These are phyloP conservation scores for Alternaria dauci DNA, from an alignment of 2,329 filamentous ascomycete genomes.

Conservation along the genomic window DNA sequence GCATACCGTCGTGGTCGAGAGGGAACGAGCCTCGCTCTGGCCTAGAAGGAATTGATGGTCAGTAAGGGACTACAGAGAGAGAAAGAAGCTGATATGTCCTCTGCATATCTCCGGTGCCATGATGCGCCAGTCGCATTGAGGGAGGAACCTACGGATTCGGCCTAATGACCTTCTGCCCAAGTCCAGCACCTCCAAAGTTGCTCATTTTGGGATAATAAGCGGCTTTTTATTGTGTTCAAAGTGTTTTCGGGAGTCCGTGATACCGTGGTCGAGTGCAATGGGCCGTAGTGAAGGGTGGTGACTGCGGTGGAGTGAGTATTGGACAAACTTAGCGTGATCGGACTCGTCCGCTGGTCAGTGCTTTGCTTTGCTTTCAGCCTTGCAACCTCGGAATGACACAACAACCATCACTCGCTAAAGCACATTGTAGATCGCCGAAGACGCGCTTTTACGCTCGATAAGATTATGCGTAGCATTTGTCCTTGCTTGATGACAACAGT, in stretches of 20 bases:
- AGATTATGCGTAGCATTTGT: rapidly evolving
- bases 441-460: rapidly evolving
- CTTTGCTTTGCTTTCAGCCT: conserved; percentile 27
- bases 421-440: too few relatives aligned
- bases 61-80: too few relatives aligned
- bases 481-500: too few relatives aligned
- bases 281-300: conserved; percentile 5
- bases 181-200: conserved; percentile 75
- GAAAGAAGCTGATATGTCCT: not conserved
- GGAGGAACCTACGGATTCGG: conserved; percentile 70
- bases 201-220: conserved; percentile 57
- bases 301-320: conserved; percentile 35
- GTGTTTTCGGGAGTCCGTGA: not conserved
- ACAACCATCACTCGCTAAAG: too few relatives aligned
- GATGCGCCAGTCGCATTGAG: not conserved
- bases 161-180: conserved; percentile 68
- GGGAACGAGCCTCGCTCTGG: conserved; percentile 94
- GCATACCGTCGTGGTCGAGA: conserved; percentile 85
- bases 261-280: conserved; percentile 5
- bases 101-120: not conserved
- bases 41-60: too few relatives aligned
- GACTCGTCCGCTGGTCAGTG: conserved; percentile 25
- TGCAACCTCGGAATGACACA: conserved; percentile 25
- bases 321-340: conserved; percentile 32
- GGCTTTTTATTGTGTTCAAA: rapidly evolving